These are phyloP conservation scores for Globisporangium mamillatum DNA, from an alignment of 352 stramenopile species.

Conservation along the genomic window DNA sequence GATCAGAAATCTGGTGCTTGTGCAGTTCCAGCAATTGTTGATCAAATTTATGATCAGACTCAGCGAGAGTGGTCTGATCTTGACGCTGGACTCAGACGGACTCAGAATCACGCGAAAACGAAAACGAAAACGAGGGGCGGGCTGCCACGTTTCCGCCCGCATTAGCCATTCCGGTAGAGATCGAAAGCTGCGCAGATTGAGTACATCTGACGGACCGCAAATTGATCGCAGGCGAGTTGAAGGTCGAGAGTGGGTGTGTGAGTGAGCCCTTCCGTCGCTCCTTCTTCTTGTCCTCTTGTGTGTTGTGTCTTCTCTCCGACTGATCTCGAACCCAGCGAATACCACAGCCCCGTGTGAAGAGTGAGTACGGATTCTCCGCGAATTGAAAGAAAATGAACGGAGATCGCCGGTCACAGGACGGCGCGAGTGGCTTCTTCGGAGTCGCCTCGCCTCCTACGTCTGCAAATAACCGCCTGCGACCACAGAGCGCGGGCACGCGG, in stretches of 20 bases:
- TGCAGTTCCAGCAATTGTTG: neutral
- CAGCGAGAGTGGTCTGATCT: neutral
- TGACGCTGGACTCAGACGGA: neutral
- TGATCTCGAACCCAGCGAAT: neutral
- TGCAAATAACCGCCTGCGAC: conserved; percentile 21
- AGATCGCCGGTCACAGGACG: conserved; percentile 17
- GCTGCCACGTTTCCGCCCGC: conserved; percentile 8
- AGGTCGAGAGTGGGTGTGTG: neutral
- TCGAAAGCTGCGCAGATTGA: neutral
- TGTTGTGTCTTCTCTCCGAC: neutral
- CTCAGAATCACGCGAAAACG: neutral
- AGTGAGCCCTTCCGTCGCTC: neutral
- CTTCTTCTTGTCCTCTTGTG: neutral
- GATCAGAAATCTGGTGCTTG: neutral
- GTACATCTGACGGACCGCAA: too few relatives aligned
- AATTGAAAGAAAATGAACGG: conserved; percentile 18
- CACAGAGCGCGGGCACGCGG: conserved; percentile 52
- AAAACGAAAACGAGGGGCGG: neutral
- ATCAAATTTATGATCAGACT: neutral
- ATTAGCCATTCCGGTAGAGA: neutral
- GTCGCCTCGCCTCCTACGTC: conserved; percentile 10
- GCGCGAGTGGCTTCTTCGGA: conserved; percentile 11
- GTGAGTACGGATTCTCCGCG: neutral
- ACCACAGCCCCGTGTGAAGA: neutral
- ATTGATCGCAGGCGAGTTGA: neutral